Base-by-base conservation (phyloP, 768 basidiomycete genomes). In the Phanerodontia chrysosporium region DNA sequence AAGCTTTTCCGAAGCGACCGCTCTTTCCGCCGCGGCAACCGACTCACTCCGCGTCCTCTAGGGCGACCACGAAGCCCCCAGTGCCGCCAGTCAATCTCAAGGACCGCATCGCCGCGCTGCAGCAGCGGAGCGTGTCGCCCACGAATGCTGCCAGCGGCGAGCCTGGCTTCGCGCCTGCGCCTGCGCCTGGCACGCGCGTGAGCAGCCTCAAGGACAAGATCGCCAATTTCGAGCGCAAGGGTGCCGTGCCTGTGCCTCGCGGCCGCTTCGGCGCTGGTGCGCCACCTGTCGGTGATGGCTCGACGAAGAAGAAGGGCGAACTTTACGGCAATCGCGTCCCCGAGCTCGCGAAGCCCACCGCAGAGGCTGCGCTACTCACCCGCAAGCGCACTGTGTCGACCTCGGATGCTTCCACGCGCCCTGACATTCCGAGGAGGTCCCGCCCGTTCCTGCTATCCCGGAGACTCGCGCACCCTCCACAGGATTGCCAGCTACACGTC, bases 31-130 rank as follows among this genome's bases (percentile, higher is more conserved):
- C 36, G 29, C 52, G 35, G 52, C 52, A 53, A 53, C 52, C 52
- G n/a, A 13, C 39, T 51, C 51, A 55, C 35, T 44, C 25, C 42
- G 36, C 51, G 56, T n/a, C n/a, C n/a, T 42, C 30, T 36, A 70
- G 69, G 69, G 63, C 67, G 45, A 59, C 67, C 52, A 59, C 67
- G 24, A 65, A 64, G 58, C 57, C 67, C 29, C 52, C 63, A 14
- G 59, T 66, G 58, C 61, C 69, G 5, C 65, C 63, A 42, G 76
- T 75, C 53, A 89, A 87, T 69, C 82, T 92, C 67, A 90, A 86
- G 73, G 90, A 92, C 65, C 86, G 90, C 55, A 92, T 92, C 62
- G 90, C 90, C 18, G 89, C 89, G 27, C 76, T 92, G 51, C 84
- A 92, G 69, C 89, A 89, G 64, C 80, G 82, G 58, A 68, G 71